Conservation (phyloP, 1,284 basidiomycete genomes). For the Trametes pubescens region DNA sequence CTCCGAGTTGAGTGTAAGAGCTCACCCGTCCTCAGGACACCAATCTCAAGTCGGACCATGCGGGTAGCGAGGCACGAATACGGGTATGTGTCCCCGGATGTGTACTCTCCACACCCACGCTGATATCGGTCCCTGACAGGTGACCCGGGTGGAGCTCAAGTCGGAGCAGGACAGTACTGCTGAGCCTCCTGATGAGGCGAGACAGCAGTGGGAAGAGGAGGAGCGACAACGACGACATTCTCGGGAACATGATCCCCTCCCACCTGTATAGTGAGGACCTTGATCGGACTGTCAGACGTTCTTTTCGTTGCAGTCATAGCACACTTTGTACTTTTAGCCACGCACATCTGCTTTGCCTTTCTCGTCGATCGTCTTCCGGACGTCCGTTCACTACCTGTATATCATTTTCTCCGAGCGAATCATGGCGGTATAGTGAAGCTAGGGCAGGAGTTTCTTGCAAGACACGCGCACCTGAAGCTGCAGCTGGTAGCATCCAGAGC, state of each 20-base stretch:
- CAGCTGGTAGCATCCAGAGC: neutral
- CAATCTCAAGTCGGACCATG: constrained; percentile 13
- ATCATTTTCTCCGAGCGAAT: too few relatives aligned
- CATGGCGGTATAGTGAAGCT: too few relatives aligned
- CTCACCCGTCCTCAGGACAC: constrained; percentile 1
- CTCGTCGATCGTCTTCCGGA: neutral
- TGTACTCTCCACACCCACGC: neutral
- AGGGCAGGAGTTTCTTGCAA: too few relatives aligned
- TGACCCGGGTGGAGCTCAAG: constrained; percentile 6
- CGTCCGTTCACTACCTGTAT: too few relatives aligned
- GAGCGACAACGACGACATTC: neutral
- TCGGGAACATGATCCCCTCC: neutral
- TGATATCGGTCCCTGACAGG: neutral
- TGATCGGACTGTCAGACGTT: constrained; percentile 3
- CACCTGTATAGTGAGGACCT: constrained; percentile 16
- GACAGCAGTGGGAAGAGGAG: constrained; percentile 5
- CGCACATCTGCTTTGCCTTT: neutral
- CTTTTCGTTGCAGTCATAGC: constrained; percentile 9
- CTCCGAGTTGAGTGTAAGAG: neutral
- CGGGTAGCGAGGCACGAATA: constrained; percentile 14
- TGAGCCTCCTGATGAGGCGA: constrained; percentile 1
- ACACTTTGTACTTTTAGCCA: constrained; percentile 10
- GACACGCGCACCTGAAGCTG: too few relatives aligned
- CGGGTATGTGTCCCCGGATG: constrained; percentile 5
- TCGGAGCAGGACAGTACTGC: neutral